Base-by-base conservation (phyloP, 2,329 filamentous ascomycete species). In the Pseudogymnoascus sp. region DNA sequence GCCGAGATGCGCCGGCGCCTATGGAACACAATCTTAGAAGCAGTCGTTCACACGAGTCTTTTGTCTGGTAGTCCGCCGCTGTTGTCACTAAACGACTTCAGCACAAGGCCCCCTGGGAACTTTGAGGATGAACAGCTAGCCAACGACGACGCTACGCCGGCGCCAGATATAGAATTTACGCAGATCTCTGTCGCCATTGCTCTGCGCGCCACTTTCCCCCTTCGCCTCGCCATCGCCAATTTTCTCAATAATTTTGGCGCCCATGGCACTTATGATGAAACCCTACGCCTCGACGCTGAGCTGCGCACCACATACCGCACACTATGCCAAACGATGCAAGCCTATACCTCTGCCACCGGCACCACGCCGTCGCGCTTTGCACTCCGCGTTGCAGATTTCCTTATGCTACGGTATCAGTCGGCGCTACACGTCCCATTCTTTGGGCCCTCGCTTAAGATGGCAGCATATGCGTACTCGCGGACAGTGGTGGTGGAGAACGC, bases 391-490 rank as follows among this genome's bases (percentile, higher is more conserved):
- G 68, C 83, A 5, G 79, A 84, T 29, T 74, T 83, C 42, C 70
- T 83, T 21, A 75, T 84, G 64, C 77, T 80, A 27, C 80, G 82
- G 7, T 84, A 83, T 66, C 70, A 86, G 2, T 74, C 82, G 5
- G 74, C 79, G 0, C 74, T 88, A 0, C 85, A 89, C 67, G 74
- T 81, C 2, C 81, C 81, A 0, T 85, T 78, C 67, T 78, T 80
- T 27, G 70, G 69, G 0, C 68, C 73, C 0, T 73, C 78, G 1
- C 69, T 78, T 2, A 69, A 70, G 0, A 74, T 81, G 4, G 73
- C 78, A 0, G 68, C 74, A 2, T 84, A 79, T 63, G 79, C 80
- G 0, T 84, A 78, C 63, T 83, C 82, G 0, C 71, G 80, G 0
- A 80, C 78, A 44, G 75, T 78, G 0, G 72, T 78, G 0, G 65